Base-by-base conservation (phyloP, 129 eudicot species). In the Smallanthus sonchifolius region DNA sequence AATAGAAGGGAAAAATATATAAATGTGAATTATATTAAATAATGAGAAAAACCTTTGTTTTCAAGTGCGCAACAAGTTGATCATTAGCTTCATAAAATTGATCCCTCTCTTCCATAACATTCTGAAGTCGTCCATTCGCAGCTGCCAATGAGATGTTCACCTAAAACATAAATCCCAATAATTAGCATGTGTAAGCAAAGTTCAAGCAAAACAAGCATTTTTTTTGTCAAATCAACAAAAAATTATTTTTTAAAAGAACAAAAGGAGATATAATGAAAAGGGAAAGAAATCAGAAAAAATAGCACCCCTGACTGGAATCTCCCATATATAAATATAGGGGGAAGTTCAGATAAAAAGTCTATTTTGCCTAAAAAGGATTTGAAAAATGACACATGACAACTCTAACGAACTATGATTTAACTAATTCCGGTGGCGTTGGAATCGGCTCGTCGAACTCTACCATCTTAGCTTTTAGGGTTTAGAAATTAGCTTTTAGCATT, bases 31-130 rank as follows among this genome's bases (percentile, higher is more conserved):
- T 17, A 45, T 32, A 62, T 35, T 2, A 36, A 35, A 28, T 36
- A n/a, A 57, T 28, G 10, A 57, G 8, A 14, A 16, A 17, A 8
- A 86, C 97, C 96, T 88, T 94, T 39, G 84, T 90, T 80, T 88
- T 87, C 84, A 94, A 78, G 85, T 90, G 99, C 11, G 92, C 91
- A 77, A 94, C 87, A 85, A 94, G 87, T 78, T 94, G 97, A 76
- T 88, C 96, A 80, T 94, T 94, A 83, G 97, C 99, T 77, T 94
- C 97, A 19, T 88, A 92, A 61, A 94, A 94, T 61, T 94, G 99
- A 80, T 91, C 99, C 79, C 88, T 91, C 76, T 94, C 99, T 79
- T 94, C 99, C 81, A 77, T 90, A 28, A 72, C 87, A 83, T 86
- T 90, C 79, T 81, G 99, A 59, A 94, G 91, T 7, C 97, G 99